A percentile compares a stretch with the other conserved stretches of the same genome.
Conservation (phyloP, 257 asterid genomes). For the Solanum chiquidenum region DNA sequence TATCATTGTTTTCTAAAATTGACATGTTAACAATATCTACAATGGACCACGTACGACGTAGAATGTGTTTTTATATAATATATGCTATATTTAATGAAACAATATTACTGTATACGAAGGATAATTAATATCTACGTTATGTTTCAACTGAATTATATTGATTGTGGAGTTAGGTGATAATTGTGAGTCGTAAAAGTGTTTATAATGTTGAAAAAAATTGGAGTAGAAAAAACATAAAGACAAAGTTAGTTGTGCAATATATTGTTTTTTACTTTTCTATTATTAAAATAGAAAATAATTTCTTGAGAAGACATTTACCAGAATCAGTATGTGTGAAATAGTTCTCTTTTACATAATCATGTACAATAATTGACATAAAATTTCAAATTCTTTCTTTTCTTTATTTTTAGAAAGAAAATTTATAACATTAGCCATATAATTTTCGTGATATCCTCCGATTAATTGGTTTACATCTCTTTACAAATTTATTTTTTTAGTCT, state of each 20-base stretch:
- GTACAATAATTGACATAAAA: neutral
- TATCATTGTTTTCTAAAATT: neutral
- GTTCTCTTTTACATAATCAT: neutral
- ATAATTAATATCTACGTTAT: neutral
- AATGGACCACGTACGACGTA: neutral
- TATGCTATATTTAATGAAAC: neutral
- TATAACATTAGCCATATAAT: neutral
- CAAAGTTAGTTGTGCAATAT: neutral
- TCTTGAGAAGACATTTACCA: neutral
- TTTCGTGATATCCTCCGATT: neutral
- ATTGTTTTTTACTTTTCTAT: neutral
- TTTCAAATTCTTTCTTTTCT: neutral
- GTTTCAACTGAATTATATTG: neutral
- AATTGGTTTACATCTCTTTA: neutral
- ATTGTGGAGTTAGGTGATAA: neutral
- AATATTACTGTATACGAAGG: neutral
- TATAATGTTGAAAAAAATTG: neutral
- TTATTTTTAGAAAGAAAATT: neutral
- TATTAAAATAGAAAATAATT: neutral
- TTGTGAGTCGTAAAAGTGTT: neutral
- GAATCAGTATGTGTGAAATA: neutral
- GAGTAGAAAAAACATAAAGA: neutral
- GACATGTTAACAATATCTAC: neutral
- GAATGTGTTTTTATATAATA: neutral
- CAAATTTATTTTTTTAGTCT: neutral